Conservation (phyloP, 2,329 filamentous ascomycete genomes). For the Pseudogymnoascus sp. region DNA sequence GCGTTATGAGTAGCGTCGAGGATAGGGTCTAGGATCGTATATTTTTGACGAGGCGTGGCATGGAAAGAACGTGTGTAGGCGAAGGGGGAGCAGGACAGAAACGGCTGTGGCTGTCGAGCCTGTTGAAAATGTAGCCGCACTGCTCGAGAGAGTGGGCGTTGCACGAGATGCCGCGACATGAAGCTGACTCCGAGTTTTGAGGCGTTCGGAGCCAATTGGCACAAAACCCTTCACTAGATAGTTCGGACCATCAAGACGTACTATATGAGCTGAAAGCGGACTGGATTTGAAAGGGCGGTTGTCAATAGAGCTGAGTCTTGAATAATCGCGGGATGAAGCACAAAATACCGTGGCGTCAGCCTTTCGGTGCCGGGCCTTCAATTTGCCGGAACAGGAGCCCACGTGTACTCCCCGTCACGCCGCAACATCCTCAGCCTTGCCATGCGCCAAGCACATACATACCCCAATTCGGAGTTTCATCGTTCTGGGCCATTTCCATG, state of each 20-base stretch:
- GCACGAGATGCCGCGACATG: slow-evolving; percentile 1
- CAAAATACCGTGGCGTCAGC: slow-evolving; percentile 1
- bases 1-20: slow-evolving; percentile 36
- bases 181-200: neutral
- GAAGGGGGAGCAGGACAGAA: neutral
- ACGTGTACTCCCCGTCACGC: neutral
- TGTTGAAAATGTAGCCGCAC: neutral
- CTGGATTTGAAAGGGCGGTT: neutral
- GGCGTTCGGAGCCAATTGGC: neutral
- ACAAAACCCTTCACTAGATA: neutral
- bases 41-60: neutral
- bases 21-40: slow-evolving; percentile 29
- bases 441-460: neutral
- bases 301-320: neutral
- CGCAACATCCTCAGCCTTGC: neutral
- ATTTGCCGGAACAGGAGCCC: neutral
- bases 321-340: neutral
- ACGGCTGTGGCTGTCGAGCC: neutral
- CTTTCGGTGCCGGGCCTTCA: neutral
- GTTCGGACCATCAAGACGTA: neutral
- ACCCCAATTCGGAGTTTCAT: neutral
- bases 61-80: neutral
- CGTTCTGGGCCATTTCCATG: neutral
- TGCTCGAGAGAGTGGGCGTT: slow-evolving; percentile 1
- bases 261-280: neutral